phyloP scores from a whole-genome alignment of 1,284 basidiomycete species.

The Wolfiporia cocos region DNA sequence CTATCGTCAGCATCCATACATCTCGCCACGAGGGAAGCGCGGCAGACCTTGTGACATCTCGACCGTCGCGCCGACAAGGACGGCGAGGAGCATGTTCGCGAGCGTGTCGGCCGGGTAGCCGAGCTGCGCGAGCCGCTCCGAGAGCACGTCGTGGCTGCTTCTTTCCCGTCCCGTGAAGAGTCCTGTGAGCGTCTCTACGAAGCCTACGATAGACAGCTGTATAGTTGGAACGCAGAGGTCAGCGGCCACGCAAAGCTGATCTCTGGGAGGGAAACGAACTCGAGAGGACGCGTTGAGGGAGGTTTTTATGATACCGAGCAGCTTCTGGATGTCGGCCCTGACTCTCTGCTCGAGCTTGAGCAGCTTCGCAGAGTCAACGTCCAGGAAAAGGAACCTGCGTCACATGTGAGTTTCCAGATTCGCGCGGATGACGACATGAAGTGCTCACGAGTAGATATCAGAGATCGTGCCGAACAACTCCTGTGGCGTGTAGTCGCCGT shows the following conservation, averaged over 20 bases:
- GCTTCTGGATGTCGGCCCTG: constrained; percentile 41
- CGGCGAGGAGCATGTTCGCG: constrained; percentile 63
- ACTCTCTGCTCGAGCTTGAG: constrained; percentile 49
- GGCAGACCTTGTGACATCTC: constrained; percentile 65
- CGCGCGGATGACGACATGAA: background rate
- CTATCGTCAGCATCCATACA: too few species aligned
- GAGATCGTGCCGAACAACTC: constrained; percentile 60
- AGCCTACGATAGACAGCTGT: constrained; percentile 43
- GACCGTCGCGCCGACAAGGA: constrained; percentile 60
- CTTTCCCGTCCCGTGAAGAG: constrained; percentile 44
- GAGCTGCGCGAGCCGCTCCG: constrained; percentile 48
- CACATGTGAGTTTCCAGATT: constrained; percentile 4
- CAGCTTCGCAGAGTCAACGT: constrained; percentile 51
- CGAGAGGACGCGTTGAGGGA: constrained; percentile 14
- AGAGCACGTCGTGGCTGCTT: constrained; percentile 41
- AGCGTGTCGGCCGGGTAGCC: constrained; percentile 53
- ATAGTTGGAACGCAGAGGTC: background rate
- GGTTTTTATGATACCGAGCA: constrained; percentile 52
- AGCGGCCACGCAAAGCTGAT: too few species aligned
- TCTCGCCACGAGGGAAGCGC: too few species aligned
- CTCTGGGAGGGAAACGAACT: constrained; percentile 21
- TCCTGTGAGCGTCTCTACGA: constrained; percentile 39
- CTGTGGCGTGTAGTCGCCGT: constrained; percentile 52
- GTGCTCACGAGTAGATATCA: constrained; percentile 61
- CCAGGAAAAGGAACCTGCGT: constrained; percentile 65